Percentiles rank a stretch among this genome's conserved stretches.
phyloP scores from a whole-genome alignment of 805 yeast genomes.

The Hanseniaspora pseudoguilliermondii region DNA sequence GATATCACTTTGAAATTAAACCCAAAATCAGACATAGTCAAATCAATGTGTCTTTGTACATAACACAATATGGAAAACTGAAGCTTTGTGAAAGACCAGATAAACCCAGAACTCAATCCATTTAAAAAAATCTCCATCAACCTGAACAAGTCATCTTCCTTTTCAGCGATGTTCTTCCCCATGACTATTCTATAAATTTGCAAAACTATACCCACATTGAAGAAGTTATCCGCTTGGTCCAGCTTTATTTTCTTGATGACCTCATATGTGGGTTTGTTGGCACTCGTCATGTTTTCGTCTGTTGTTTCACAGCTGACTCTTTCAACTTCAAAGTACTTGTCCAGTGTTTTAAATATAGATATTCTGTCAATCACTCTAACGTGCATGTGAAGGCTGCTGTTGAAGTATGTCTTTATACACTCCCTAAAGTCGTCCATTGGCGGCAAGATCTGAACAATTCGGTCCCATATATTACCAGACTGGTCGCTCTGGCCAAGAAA shows the following conservation, averaged over 20 bases:
- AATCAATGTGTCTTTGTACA: slow-evolving; percentile 15
- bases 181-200: slow-evolving; percentile 13
- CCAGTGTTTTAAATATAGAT: background rate
- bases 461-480: background rate
- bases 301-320: background rate
- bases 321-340: slow-evolving; percentile 8
- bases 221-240: background rate
- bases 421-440: slow-evolving; percentile 6
- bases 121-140: slow-evolving; percentile 6
- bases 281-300: background rate
- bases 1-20: slow-evolving; percentile 9
- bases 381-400: slow-evolving; percentile 7
- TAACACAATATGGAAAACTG: slow-evolving; percentile 21
- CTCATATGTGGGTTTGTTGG: background rate
- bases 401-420: background rate
- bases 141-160: slow-evolving; percentile 8
- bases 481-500: background rate
- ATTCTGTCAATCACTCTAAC: slow-evolving; percentile 9
- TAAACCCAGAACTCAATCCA: slow-evolving; percentile 5
- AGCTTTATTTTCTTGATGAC: background rate
- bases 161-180: slow-evolving; percentile 1
- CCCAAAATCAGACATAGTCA: slow-evolving; percentile 16
- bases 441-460: background rate
- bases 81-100: slow-evolving; percentile 18
- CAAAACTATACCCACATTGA: slow-evolving; percentile 5